These are phyloP conservation scores for Purshia tridentata DNA, from an alignment of 306 rosid genomes.

Conservation along the genomic window DNA sequence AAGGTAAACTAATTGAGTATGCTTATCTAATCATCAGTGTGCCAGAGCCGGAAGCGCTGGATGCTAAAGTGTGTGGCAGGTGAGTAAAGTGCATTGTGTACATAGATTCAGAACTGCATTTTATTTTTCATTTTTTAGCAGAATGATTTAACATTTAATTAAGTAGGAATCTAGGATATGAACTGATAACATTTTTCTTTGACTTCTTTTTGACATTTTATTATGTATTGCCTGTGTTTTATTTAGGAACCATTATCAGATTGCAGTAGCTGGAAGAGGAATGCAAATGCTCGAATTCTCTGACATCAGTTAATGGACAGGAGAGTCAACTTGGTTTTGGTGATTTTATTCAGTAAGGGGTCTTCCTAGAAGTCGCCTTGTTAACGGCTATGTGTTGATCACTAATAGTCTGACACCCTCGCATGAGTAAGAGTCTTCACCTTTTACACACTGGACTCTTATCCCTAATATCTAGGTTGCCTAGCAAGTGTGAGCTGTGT, in stretches of 20 bases:
- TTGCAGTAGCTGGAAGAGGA: constrained; percentile 94
- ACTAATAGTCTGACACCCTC: neutral
- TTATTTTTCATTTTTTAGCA: no score
- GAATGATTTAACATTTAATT: neutral
- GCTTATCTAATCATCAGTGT: constrained; percentile 66
- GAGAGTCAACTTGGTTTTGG: constrained; percentile 21
- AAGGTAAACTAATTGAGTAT: constrained; percentile 55
- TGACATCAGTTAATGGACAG: constrained; percentile 17
- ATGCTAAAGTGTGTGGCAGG: constrained; percentile 79
- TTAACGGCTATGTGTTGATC: neutral
- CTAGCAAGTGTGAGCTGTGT: neutral
- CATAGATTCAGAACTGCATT: neutral
- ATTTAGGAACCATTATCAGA: constrained; percentile 75
- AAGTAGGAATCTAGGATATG: no score
- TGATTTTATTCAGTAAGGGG: neutral
- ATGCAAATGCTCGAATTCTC: constrained; percentile 84
- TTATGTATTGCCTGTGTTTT: constrained; percentile 15
- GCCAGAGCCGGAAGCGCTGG: constrained; percentile 92
- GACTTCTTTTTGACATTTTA: neutral
- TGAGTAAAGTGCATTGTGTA: constrained; percentile 22
- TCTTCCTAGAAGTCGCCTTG: neutral
- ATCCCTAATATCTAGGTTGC: neutral
- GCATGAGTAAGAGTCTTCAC: constrained; percentile 11
- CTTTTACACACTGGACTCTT: neutral
- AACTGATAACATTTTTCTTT: neutral